These are phyloP conservation scores for Eutrema heterophyllum DNA, from an alignment of 345 rosid genomes.

Conservation along the genomic window DNA sequence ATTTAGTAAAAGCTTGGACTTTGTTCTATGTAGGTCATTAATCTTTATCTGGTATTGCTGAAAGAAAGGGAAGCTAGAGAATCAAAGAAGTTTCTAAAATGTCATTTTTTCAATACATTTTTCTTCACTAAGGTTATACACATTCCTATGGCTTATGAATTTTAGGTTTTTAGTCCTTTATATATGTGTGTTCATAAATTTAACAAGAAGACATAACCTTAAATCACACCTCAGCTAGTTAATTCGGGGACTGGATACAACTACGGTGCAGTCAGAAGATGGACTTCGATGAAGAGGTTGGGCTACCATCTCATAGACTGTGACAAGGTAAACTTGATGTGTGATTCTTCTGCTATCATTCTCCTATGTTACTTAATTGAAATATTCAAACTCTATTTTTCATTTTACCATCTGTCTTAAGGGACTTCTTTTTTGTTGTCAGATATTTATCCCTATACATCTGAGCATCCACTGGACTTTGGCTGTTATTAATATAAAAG, in stretches of 20 bases:
- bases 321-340: conserved; percentile 57
- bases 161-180: background rate
- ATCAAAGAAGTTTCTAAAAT: conserved; percentile 76
- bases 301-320: conserved; percentile 78
- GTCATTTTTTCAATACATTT: conserved; percentile 92
- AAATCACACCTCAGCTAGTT: conserved; percentile 45
- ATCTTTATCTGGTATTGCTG: conserved; percentile 77
- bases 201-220: conserved; percentile 9
- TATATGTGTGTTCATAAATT: background rate
- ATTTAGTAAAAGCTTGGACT: conserved; percentile 7
- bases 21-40: conserved; percentile 63
- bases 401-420: background rate
- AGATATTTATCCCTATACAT: conserved; percentile 98
- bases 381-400: background rate
- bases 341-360: background rate
- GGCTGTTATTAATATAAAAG: conserved; percentile 80
- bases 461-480: conserved; percentile 90
- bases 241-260: conserved; percentile 51
- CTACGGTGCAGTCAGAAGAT: conserved; percentile 78
- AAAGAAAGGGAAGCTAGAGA: conserved; percentile 95
- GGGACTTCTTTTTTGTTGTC: conserved; percentile 16
- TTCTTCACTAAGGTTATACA: conserved; percentile 83
- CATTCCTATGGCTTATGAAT: background rate
- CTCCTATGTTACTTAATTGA: background rate
- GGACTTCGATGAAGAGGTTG: conserved; percentile 84